Evolutionary conservation across 2,329 filamentous ascomycete species (phyloP), one percentile per base, ranked within the genome.

Genomic region (Verticillium klebahnii): DNA sequence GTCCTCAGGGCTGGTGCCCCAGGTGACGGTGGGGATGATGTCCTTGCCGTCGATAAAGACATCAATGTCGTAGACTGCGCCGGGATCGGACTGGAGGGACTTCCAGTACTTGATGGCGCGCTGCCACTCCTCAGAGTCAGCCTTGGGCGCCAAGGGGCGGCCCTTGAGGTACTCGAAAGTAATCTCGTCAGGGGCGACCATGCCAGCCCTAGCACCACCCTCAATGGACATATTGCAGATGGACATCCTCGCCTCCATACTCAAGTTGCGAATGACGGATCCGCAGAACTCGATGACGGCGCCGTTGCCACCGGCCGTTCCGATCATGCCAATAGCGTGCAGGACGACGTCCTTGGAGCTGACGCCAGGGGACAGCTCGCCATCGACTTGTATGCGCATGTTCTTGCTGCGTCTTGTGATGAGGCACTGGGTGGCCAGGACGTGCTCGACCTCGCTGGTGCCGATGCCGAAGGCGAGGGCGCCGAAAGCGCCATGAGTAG

Each of bases 221-320:
- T 99, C 95, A 69, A 98, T 97, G 15, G 93, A 93, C 95, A 98
- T 98, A 82, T 99, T 99, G 82, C 95, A 98, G 75, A 99, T 96
- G 66, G 93, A 97, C 95, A 99, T 98, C 68, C 95, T 88, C 54
- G 94, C 95, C 78, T 98, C 95, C 86, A 99, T 97, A 77, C 92
- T 96, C 69, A 98, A 82, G 64, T 78, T 80, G 69, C 92, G 88
- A 73, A 99, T 97, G 64, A 95, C 92, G 59, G 93, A 97, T 63
- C 95, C 95, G 73, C 93, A 97, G 81, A 94, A 99, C 80, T 99
- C 95, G 70, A 99, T 97, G 67, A 98, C 95, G 60, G 90, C 89
- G 65, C 94, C 93, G 61, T 90, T 98, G 69, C 95, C 95, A 75
- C 94, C 95, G 64, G 95, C 95, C 29, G 95, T 98, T 70, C 95